These are phyloP conservation scores for Opeltia flavorubescens DNA, from an alignment of 495 filamentous ascomycete genomes.

Conservation along the genomic window DNA sequence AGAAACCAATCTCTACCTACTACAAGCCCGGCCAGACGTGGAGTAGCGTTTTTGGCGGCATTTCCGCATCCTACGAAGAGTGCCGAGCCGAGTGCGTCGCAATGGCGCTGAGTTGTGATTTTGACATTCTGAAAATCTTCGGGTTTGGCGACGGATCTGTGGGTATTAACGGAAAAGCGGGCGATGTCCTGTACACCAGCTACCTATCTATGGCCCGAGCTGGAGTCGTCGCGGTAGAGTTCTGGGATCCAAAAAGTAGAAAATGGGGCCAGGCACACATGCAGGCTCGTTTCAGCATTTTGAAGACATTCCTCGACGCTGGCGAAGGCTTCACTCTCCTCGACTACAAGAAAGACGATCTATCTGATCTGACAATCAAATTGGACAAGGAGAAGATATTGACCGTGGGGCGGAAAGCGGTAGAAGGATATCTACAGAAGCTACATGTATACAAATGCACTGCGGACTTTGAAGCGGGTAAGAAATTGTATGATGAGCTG, in stretches of 20 bases:
- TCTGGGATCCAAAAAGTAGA: constrained; percentile 69
- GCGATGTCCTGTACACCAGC: constrained; percentile 69
- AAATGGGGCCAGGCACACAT: constrained; percentile 96
- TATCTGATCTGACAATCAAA: constrained; percentile 65
- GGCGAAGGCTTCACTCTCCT: constrained; percentile 73
- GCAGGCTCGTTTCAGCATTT: constrained; percentile 85
- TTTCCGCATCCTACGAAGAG: constrained; percentile 80
- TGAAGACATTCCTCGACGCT: constrained; percentile 75
- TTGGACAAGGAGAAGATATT: constrained; percentile 78
- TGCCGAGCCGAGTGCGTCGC: constrained; percentile 78
- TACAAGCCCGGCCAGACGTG: constrained; percentile 93
- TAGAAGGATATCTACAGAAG: constrained; percentile 82
- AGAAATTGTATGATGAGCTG: constrained; percentile 66
- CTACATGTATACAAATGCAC: constrained; percentile 87
- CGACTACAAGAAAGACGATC: constrained; percentile 55
- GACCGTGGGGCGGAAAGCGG: constrained; percentile 51
- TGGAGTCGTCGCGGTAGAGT: constrained; percentile 70
- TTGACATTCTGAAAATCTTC: constrained; percentile 77
- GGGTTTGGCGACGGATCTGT: constrained; percentile 65
- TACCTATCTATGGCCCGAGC: constrained; percentile 91
- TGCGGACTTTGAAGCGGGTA: constrained; percentile 64
- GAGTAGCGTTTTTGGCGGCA: constrained; percentile 77
- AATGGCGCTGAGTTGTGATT: constrained; percentile 85
- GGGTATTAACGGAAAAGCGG: constrained; percentile 61
- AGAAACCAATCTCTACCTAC: constrained; percentile 65